Percentiles rank a stretch among this genome's conserved stretches.
Evolutionary conservation across 345 rosid genomes (phyloP).

Genomic region (Noccaea bulbosa): DNA sequence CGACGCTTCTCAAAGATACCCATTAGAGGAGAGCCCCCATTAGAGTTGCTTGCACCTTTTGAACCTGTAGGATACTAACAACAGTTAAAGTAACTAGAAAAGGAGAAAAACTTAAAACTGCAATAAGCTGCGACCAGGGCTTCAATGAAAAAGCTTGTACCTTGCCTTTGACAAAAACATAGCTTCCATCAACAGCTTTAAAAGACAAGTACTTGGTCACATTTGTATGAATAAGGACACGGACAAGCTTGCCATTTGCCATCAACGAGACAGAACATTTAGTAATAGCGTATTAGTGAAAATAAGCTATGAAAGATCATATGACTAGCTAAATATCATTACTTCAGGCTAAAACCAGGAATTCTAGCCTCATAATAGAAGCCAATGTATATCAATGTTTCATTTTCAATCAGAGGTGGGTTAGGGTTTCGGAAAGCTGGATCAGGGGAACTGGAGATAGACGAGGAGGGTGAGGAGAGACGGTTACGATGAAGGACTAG

Average conservation of each 20-base stretch:
- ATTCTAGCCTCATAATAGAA: no score
- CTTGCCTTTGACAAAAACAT: conserved; percentile 89
- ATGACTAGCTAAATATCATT: neutral
- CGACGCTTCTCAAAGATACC: conserved; percentile 99
- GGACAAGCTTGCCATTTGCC: conserved; percentile 98
- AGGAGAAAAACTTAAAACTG: conserved; percentile 1
- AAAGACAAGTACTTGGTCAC: conserved; percentile 91
- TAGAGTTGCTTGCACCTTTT: conserved; percentile 95
- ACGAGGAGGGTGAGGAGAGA: no score
- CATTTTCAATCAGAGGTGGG: no score
- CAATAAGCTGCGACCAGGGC: neutral
- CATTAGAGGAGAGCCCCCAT: conserved; percentile 96
- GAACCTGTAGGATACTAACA: conserved; percentile 57
- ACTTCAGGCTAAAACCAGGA: no score
- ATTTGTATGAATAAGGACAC: conserved; percentile 95
- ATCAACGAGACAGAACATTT: conserved; percentile 45
- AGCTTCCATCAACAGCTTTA: conserved; percentile 98
- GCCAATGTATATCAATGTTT: no score
- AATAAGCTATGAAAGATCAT: conserved; percentile 12
- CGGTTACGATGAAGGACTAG: no score
- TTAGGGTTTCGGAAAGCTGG: no score
- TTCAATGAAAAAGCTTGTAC: conserved; percentile 46
- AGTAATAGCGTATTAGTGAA: neutral
- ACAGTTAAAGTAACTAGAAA: neutral
- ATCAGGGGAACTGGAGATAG: no score